Evolutionary conservation across 805 yeast species (phyloP).

Genomic region (Candida corydali): DNA sequence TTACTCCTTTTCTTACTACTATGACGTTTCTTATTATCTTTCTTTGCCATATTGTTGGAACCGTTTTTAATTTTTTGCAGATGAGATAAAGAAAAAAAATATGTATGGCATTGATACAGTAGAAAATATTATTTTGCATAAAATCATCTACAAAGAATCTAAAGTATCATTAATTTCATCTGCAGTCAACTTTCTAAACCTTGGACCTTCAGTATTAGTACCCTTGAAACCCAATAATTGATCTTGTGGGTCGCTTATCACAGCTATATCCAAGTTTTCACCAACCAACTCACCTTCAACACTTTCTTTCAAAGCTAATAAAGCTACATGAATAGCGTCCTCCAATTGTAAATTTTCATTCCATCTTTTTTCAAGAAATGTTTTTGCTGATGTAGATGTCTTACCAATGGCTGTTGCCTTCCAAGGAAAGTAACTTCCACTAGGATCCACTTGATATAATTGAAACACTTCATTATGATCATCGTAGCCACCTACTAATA

Average conservation of each 20-base stretch:
- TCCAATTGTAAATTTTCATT: conserved; percentile 94
- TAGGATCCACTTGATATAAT: conserved; percentile 95
- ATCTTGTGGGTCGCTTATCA: conserved; percentile 80
- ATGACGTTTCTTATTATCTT: conserved; percentile 1
- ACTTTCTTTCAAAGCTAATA: conserved; percentile 89
- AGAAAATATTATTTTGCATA: too few species aligned
- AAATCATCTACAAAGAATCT: conserved; percentile 61
- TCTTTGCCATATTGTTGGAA: not conserved
- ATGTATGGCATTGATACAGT: too few species aligned
- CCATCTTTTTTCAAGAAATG: conserved; percentile 97
- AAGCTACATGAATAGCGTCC: conserved; percentile 96
- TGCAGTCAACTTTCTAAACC: conserved; percentile 77
- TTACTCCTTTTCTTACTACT: conserved; percentile 30
- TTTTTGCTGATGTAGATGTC: conserved; percentile 93
- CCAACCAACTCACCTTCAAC: conserved; percentile 98
- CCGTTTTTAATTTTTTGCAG: conserved; percentile 1
- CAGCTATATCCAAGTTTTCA: conserved; percentile 87
- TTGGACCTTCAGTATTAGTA: conserved; percentile 78
- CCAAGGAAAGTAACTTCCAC: conserved; percentile 98
- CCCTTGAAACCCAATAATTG: conserved; percentile 83
- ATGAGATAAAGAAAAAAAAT: conserved; percentile 2
- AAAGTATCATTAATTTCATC: conserved; percentile 96
- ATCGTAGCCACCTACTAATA: conserved; percentile 92
- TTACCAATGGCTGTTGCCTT: conserved; percentile 99
- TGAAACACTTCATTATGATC: conserved; percentile 64